Evolutionary conservation across 495 filamentous ascomycete species (phyloP).

Genomic region (Neurospora sp.): DNA sequence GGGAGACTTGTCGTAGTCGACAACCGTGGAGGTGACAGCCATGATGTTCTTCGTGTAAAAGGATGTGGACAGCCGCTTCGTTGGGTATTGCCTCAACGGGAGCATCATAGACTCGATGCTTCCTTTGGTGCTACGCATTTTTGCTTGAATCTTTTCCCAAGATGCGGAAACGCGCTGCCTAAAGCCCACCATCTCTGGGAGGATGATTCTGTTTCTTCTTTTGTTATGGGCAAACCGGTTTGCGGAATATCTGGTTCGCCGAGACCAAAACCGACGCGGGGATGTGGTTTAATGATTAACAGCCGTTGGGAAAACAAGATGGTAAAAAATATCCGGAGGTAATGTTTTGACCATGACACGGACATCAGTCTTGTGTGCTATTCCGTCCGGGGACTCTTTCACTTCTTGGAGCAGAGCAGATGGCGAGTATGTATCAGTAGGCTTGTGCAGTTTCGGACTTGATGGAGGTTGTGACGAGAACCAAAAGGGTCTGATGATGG

Average conservation of each 20-base stretch:
- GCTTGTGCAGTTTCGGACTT: background rate
- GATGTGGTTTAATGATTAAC: background rate
- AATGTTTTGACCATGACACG: background rate
- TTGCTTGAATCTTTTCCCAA: background rate
- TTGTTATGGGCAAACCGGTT: background rate
- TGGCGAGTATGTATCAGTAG: background rate
- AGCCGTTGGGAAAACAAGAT: background rate
- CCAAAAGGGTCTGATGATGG: background rate
- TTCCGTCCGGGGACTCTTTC: background rate
- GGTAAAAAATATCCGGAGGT: background rate
- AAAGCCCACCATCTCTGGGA: background rate
- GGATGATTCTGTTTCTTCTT: background rate
- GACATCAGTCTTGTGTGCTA: background rate
- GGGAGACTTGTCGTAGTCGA: background rate
- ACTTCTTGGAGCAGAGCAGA: background rate
- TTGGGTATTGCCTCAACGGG: background rate
- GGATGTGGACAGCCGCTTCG: background rate
- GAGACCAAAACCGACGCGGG: background rate
- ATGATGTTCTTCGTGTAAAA: background rate
- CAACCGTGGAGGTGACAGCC: background rate
- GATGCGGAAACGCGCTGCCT: background rate
- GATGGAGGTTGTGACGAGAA: background rate
- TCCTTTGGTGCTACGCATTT: background rate
- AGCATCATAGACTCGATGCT: background rate
- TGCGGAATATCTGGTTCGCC: background rate